Base-by-base conservation (phyloP, 2,329 filamentous ascomycete genomes). In the Sporothrix mexicana region DNA sequence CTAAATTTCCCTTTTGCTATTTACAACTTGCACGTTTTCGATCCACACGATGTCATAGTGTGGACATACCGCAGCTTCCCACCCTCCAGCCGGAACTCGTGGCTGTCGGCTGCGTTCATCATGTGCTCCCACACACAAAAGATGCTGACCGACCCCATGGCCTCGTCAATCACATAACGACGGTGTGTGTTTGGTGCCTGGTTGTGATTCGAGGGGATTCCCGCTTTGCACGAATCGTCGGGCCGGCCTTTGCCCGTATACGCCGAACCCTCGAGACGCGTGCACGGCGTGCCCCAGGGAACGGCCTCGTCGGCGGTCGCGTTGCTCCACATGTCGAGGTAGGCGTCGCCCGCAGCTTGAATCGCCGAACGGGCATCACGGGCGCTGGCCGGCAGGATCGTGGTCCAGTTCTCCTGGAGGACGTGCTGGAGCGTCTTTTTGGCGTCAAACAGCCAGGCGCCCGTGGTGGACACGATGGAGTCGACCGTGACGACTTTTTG, bases 211-310 rank as follows among this genome's bases (percentile, higher is more conserved):
- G 74, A 72, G 9, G 77, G 77, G 13, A 78, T 77, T 8, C 77
- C 78, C 0, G 74, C 61, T 62, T 74, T 76, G 76, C 78, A 79
- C 8, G 74, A 74, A 70, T 78, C 77, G 61, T 75, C 73, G 6
- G 73, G 70, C 36, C 59, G 66, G 66, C 51, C 23, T 20, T 41
- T 66, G 53, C 73, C 73, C 20, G 77, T 79, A 68, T 80, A 76
- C 76, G 77, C 73, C 36, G 72, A 72, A 13, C 77, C 78, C 70
- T 79, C 77, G 3, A 79, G 78, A 6, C 81, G 77, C n/a, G 73
- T 77, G 75, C 81, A 82, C 0, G 80, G 80, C 36, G 78, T 79
- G 51, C 79, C 80, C 79, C 80, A 82, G 0, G 80, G 80, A 10
- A 82, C 78, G 1, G 77, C 75, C 23, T 76, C 51, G 10, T 75